These are phyloP conservation scores for Fusarium tuaranense DNA, from an alignment of 2,329 filamentous ascomycete genomes.

Conservation along the genomic window DNA sequence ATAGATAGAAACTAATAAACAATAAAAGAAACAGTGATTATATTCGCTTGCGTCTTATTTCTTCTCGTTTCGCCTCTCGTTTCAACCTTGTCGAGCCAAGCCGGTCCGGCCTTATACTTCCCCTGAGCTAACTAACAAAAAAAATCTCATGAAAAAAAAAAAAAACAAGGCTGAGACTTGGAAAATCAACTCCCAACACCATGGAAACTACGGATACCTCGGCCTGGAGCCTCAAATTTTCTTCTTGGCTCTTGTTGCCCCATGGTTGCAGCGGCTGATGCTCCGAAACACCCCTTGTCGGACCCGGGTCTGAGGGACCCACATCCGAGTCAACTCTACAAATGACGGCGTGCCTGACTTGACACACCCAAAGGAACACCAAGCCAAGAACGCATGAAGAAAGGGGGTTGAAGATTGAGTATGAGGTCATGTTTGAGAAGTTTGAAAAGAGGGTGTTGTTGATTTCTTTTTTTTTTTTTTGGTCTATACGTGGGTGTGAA, in stretches of 20 bases:
- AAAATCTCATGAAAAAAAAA: constrained; percentile 3
- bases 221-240: constrained; percentile 1
- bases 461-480: neutral
- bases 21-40: constrained; percentile 5
- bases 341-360: neutral
- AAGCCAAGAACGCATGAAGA: neutral
- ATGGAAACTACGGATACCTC: neutral
- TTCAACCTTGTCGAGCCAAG: constrained; percentile 15
- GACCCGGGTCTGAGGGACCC: constrained; percentile 1
- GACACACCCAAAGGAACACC: neutral
- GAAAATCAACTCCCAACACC: neutral
- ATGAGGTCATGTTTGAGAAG: neutral
- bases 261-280: constrained; percentile 8
- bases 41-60: neutral
- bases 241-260: constrained; percentile 8
- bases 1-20: constrained; percentile 32
- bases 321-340: neutral
- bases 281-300: constrained; percentile 29
- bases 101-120: neutral
- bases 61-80: neutral
- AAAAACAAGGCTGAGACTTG: neutral
- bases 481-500: neutral
- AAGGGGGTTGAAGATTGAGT: neutral
- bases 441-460: neutral
- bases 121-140: constrained; percentile 8